Base-by-base conservation (phyloP, 169 alveolate species). In the Cytauxzoon felis region DNA sequence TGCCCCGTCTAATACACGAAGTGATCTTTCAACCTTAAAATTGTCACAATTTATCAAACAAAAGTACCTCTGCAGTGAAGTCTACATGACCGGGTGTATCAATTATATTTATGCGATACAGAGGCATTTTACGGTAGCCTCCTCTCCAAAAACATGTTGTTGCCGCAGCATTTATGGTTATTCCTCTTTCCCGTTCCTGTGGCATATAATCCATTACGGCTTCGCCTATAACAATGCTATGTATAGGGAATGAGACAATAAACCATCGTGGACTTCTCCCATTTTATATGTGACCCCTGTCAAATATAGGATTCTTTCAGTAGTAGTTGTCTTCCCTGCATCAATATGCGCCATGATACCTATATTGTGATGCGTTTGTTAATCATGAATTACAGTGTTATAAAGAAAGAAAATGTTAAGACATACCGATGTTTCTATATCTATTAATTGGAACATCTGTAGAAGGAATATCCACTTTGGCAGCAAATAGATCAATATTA, bases 11-110 rank as follows among this genome's bases (percentile, higher is more conserved):
- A 94, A 89, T n/a, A 95, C 98, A 32, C 98, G 86, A 48, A 95
- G 82, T 4, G 97, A 90, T 40, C 98, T 81, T 62, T 94, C 98
- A 19, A 93, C 95, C 88, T 81, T 21, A 13, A 47, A 3, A 4
- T 24, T 32, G 30, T 3, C 24, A 18, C 11, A 65, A 24, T 16
- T 6, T 27, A 1, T 2, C 8, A 11, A 3, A 7, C n/a, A 24
- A 71, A n/a, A 80, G 70, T 13, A 86, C 98, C 80, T 94, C 98
- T 0, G 91, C 96, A 21, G 97, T 91, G 79, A 94, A 94, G 76
- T 95, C 99, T 19, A 93, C 97, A 75, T 94, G 98, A 0, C 99
- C 99, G 18, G 99, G 99, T 1, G 99, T 96, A 69, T 96, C 99
- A n/a, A 96, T 93, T 13, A 96, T 80, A 83, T 96, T 96, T 68